Evolutionary conservation across 2,329 filamentous ascomycete genomes (phyloP).

Genomic region (Fusarium bulbicola): DNA sequence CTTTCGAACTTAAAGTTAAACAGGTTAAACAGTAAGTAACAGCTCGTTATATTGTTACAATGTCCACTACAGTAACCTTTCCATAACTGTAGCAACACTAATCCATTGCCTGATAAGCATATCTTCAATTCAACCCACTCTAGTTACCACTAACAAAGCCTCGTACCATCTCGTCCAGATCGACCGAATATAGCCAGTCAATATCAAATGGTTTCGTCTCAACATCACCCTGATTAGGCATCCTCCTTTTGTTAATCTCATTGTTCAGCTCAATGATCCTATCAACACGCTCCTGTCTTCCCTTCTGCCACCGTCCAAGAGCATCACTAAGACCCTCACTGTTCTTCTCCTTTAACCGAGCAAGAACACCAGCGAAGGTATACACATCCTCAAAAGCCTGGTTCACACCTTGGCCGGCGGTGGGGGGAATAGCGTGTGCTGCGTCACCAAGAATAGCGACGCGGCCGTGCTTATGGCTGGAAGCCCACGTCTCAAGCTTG

Average conservation of each 20-base stretch:
- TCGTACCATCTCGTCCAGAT: conserved; percentile 49
- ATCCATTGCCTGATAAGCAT: background rate
- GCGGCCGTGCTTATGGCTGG: conserved; percentile 39
- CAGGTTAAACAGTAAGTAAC: no score
- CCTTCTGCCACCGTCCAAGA: conserved; percentile 54
- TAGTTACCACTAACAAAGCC: conserved; percentile 12
- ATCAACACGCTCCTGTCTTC: conserved; percentile 58
- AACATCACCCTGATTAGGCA: conserved; percentile 49
- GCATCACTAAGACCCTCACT: conserved; percentile 21
- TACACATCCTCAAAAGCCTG: conserved; percentile 62
- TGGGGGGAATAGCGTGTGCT: conserved; percentile 59
- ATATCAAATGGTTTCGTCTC: conserved; percentile 47
- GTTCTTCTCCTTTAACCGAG: conserved; percentile 41
- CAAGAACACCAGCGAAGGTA: conserved; percentile 52
- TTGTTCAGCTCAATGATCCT: conserved; percentile 58
- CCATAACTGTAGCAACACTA: background rate
- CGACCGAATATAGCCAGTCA: conserved; percentile 54
- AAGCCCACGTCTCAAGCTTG: conserved; percentile 56
- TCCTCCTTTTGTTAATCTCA: conserved; percentile 56
- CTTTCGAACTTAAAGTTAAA: no score
- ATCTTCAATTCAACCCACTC: fast-evolving
- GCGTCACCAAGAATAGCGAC: conserved; percentile 59
- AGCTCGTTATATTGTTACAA: no score
- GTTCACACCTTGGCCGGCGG: conserved; percentile 57
- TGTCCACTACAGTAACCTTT: background rate